Evolutionary conservation across 2,329 filamentous ascomycete genomes (phyloP).

Genomic region (Helminthosporium solani): DNA sequence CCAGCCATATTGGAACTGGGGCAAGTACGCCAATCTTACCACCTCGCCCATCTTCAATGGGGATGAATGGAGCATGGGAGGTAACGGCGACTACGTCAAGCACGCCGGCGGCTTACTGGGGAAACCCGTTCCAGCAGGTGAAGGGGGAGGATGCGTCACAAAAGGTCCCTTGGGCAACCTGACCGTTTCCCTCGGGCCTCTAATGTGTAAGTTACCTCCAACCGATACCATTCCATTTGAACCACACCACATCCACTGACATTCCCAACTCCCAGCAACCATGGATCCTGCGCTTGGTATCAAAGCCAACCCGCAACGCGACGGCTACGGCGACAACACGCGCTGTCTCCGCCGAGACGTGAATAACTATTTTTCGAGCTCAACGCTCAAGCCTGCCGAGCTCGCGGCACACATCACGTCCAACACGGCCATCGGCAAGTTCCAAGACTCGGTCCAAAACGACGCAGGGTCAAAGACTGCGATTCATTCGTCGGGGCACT

Average conservation of each 20-base stretch:
- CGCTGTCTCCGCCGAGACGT: constrained; percentile 37
- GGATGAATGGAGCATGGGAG: constrained; percentile 49
- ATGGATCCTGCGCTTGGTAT: constrained; percentile 34
- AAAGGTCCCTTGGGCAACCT: constrained; percentile 53
- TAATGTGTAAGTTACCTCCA: constrained; percentile 25
- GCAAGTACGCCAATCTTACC: constrained; percentile 47
- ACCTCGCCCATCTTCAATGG: constrained; percentile 59
- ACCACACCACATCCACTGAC: background rate
- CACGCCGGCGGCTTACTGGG: constrained; percentile 20
- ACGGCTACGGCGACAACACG: constrained; percentile 33
- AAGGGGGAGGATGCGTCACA: constrained; percentile 58
- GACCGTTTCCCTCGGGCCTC: constrained; percentile 50
- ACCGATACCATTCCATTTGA: background rate
- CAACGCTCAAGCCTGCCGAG: constrained; percentile 18
- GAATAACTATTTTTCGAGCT: constrained; percentile 26
- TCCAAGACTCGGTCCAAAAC: constrained; percentile 29
- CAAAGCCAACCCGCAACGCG: constrained; percentile 30
- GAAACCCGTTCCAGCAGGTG: constrained; percentile 47
- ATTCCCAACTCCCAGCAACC: constrained; percentile 7
- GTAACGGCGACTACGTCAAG: constrained; percentile 47
- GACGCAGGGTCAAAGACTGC: constrained; percentile 12
- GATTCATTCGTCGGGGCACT: constrained; percentile 50
- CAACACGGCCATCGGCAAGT: constrained; percentile 21
- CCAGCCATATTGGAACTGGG: constrained; percentile 57
- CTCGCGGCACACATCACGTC: constrained; percentile 27